Conservation (phyloP, 371 early-diverging fungal genomes). For the Rhizopus stolonifer region DNA sequence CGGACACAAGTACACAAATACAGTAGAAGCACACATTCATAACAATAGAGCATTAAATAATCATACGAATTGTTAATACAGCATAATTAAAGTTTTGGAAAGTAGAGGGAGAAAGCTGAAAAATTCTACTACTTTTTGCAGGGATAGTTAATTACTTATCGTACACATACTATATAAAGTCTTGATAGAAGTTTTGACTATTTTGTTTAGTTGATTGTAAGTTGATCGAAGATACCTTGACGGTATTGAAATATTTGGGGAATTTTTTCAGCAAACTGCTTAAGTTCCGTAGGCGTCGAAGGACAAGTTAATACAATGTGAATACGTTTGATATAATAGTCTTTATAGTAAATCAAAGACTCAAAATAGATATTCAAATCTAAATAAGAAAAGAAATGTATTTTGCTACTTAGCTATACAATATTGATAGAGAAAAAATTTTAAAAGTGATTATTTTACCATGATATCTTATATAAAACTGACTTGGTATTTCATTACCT, state of each 20-base stretch:
- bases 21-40: too few species aligned
- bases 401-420: conserved; percentile 6
- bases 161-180: too few species aligned
- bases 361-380: conserved; percentile 14
- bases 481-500: not conserved
- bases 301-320: conserved; percentile 7
- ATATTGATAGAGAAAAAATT: conserved; percentile 4
- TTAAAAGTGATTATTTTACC: conserved; percentile 5
- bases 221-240: conserved; percentile 8
- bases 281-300: conserved; percentile 3
- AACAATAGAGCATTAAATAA: too few species aligned
- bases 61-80: too few species aligned
- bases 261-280: conserved; percentile 7
- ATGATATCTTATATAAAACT: conserved; percentile 2
- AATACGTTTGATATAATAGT: conserved; percentile 8
- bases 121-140: too few species aligned
- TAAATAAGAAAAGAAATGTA: conserved; percentile 9
- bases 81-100: too few species aligned
- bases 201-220: too few species aligned
- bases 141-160: too few species aligned
- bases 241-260: conserved; percentile 13
- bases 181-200: too few species aligned
- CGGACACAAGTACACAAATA: too few species aligned
- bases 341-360: conserved; percentile 10
- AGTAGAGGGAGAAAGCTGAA: too few species aligned